Base-by-base conservation (phyloP, 2,329 filamentous ascomycete genomes). In the Coleophoma eucalyptorum region DNA sequence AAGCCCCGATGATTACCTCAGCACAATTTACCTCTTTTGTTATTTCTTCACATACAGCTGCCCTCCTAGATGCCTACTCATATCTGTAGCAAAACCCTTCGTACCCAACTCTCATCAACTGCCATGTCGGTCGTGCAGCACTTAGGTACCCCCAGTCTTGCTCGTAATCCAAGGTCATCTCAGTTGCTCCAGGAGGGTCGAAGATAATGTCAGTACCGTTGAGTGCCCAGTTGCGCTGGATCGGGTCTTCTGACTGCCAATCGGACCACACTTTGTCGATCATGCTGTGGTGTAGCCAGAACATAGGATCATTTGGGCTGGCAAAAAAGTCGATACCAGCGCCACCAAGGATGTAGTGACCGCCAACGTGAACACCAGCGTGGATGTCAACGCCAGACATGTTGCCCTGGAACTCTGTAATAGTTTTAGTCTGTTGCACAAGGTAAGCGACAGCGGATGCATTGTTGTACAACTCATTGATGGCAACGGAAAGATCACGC, bases 271-370 rank as follows among this genome's bases (percentile, higher is more conserved):
- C 20, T 2, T 50, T 44, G 31, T 59, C 57, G 3, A 58, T 20
- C 32, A 51, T 52, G 15, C 54, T 53, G 43, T 59, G 57, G 37
- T 59, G 57, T 3, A 59, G 43, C 21, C 58, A 69, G 49, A 69
- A 69, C 11, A 69, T 34, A 1, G 65, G 56, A 37, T 59, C 57
- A 10, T n/a, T 15, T 7, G 41, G 41, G 21, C 41, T 43, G 12
- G 41, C 12, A n/a, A 43, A 43, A 18, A 43, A 19, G 15, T 43
- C 41, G 7, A n/a, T 7, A 12, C 6, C 18, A 8, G 18, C 7
- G 4, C 15, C 20, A 12, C 19, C 41, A 15, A 19, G 15, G 8
- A 26, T 20, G 20, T n/a, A 13, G 20, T 43, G 20, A 12, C 20
- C 18, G 18, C 41, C 41, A 15, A n/a, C 41, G 20, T 43, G 41